phyloP scores from a whole-genome alignment of 176 grass and related monocot species.

The Aegilops longissima region DNA sequence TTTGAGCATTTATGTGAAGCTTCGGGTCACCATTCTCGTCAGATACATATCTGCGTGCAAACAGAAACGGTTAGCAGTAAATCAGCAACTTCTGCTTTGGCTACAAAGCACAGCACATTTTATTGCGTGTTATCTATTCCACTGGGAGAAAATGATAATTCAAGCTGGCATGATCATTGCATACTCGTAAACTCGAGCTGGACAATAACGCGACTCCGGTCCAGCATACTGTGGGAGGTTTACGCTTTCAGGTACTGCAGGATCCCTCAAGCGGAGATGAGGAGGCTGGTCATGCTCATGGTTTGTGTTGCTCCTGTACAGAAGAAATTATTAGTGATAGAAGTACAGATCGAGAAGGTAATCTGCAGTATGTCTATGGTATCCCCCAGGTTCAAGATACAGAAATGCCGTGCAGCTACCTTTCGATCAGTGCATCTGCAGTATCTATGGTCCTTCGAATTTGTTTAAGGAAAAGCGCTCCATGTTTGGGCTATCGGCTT shows the following conservation, averaged over 20 bases:
- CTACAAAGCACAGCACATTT: neutral
- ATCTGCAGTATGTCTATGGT: neutral
- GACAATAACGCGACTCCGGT: slow-evolving; percentile 84
- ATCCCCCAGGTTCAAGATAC: neutral
- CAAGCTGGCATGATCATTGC: slow-evolving; percentile 11
- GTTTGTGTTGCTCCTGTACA: slow-evolving; percentile 92
- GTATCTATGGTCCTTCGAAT: neutral
- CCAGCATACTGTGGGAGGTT: slow-evolving; percentile 82
- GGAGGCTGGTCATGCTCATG: slow-evolving; percentile 96
- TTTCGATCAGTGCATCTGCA: neutral
- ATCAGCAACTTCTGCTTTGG: neutral
- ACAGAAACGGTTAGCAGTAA: neutral
- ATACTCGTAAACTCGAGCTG: slow-evolving; percentile 97
- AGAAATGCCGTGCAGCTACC: neutral
- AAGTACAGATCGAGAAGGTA: neutral
- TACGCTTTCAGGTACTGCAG: slow-evolving; percentile 61
- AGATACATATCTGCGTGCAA: slow-evolving; percentile 58
- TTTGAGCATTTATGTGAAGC: slow-evolving; percentile 96
- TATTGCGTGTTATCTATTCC: neutral
- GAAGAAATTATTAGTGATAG: slow-evolving; percentile 14
- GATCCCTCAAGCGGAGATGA: slow-evolving; percentile 83
- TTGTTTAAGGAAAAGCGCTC: neutral
- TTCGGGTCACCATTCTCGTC: slow-evolving; percentile 64
- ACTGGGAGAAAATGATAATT: neutral
- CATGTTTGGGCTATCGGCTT: neutral